Evolutionary conservation across 2,329 filamentous ascomycete genomes (phyloP), one percentile per base, ranked within the genome.

Genomic region (Ampelomyces quisqualis): DNA sequence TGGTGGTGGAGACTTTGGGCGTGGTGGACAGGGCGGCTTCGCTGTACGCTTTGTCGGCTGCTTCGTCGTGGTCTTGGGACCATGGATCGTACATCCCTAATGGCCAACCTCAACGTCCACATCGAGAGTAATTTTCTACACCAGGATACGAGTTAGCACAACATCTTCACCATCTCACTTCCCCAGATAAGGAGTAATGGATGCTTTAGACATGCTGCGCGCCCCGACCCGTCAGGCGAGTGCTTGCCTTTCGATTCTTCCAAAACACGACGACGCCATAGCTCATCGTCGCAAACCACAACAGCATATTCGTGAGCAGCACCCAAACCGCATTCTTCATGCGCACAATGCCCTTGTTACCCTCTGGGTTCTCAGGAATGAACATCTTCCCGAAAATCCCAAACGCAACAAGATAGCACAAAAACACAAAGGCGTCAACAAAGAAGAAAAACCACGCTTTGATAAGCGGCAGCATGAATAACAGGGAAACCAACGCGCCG

Each of bases 261-360:
- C 57, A 81, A 76, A 82, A 88, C 61, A 84, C 79, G 2, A 75
- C 63, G 10, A 73, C 72, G 10, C 78, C 73, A 19, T 76, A 79
- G 9, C 78, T 43, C 3, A 79, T 77, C 3, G 80, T 82, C 32
- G 84, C 67, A 34, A 89, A 70, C 90, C 90, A 95, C 35, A 95
- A 74, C 10, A 88, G 62, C 65, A 88, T 78, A 64, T 85, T 88
- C 32, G 79, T 73, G 35, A 95, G 68, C 65, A 91, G 86, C 31
- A 95, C 76, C 86, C 88, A 95, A 11, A 93, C 87, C 4, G 88
- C 87, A 61, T 84, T 82, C 72, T 90, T 89, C 89, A 95, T 95
- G 41, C 87, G 78, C 52, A 75, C 71, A 42, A 91, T 77, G 34
- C 77, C 82, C 27, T 58, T 56, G 61, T 87, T 77, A 10, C 82